Evolutionary conservation across 2,329 filamentous ascomycete species (phyloP).

Genomic region (Aureobasidium sp.): DNA sequence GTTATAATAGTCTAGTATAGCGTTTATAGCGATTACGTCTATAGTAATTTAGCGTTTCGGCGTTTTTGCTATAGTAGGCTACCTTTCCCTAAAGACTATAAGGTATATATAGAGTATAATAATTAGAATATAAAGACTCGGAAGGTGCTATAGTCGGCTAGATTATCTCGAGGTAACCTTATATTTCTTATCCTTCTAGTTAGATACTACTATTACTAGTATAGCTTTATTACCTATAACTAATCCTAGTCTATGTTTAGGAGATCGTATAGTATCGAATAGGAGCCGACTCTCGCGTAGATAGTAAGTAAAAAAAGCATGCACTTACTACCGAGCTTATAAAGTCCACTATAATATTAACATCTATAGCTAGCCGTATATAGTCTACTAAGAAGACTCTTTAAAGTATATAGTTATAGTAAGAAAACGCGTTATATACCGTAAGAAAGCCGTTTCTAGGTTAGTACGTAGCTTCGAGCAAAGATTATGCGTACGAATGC

Average conservation of each 20-base stretch:
- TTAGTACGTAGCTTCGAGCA: not conserved
- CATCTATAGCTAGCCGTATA: not conserved
- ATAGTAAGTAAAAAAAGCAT: not conserved
- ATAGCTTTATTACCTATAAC: not conserved
- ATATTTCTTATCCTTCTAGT: not conserved
- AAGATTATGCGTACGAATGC: not conserved
- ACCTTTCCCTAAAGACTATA: not conserved
- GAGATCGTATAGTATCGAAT: not conserved
- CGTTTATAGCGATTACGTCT: not conserved
- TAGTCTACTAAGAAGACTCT: not conserved
- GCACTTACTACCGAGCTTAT: not conserved
- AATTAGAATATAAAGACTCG: not conserved
- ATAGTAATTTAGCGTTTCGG: not conserved
- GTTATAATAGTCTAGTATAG: not conserved
- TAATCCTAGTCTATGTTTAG: not conserved
- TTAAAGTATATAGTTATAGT: not conserved
- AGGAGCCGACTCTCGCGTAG: not conserved
- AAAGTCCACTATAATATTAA: not conserved
- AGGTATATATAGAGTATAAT: not conserved
- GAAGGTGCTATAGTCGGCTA: not conserved
- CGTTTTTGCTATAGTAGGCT: not conserved
- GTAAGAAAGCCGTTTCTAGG: not conserved
- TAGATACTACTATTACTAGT: not conserved
- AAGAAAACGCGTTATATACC: not conserved
- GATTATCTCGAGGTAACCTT: not conserved